Evolutionary conservation across 305 asterid species (phyloP), one percentile per base, ranked within the genome.

Genomic region (Fraxinus greggii): DNA sequence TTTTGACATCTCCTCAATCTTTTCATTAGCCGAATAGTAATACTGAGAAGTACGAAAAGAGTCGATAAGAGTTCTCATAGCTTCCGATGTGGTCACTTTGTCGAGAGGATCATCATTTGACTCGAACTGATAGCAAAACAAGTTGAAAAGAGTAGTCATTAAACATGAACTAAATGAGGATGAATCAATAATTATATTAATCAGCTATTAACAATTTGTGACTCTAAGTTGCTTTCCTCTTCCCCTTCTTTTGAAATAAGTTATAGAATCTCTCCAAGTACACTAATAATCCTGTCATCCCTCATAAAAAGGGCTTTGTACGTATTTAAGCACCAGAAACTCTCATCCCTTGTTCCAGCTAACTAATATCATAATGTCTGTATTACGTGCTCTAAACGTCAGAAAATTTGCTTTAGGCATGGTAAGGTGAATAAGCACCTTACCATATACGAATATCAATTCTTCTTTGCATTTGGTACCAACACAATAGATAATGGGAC

Each of bases 31-130:
- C 1, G 88, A 61, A 81, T 92, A 91, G 78, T 81, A 79, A 85
- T 89, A 91, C 59, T 89, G 93, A 65, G 99, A 96, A 19, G 88
- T 83, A 23, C 90, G 93, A 67, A 93, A 94, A 23, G 89, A 85
- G 61, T 89, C 94, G 3, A 92, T 56, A 4, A 96, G 95, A 4
- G 88, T 85, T 45, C 97, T 89, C 23, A 89, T 96, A 2, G 98
- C 98, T 89, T 96, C 99, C 10, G 92, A 80, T 3, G 98, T 94
- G 40, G 98, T 93, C n/a, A 90, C 92, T 89, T 89, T 89, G 23
- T 94, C 99, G 1, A 96, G 93, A 78, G 99, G 98, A 86, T 96
- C 99, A 82, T 96, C 98, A 42, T 79, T 91, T 54, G 92, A 72
- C 90, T 91, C 95, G 79, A 96, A 96, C 99, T 96, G 89, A 82